phyloP scores from a whole-genome alignment of 176 grass and related monocot species.

The Oryza glaberrima region DNA sequence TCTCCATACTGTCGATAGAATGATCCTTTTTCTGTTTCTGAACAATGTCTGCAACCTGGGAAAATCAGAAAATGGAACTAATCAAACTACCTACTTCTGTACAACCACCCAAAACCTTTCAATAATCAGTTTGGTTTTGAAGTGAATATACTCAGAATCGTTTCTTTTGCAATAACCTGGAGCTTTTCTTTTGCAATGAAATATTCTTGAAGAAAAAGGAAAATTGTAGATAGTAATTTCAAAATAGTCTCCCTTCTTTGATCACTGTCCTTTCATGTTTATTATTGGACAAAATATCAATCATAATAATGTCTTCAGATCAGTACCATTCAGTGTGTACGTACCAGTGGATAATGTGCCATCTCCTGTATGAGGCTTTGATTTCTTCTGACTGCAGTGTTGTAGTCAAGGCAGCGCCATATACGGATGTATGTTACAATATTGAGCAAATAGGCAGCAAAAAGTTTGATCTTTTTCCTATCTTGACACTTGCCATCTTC shows the following conservation, averaged over 20 bases:
- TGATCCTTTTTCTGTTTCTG: neutral
- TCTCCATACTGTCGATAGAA: slow-evolving; percentile 35
- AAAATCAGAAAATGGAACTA: slow-evolving; percentile 38
- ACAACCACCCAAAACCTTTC: slow-evolving; percentile 14
- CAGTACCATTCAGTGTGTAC: slow-evolving; percentile 12
- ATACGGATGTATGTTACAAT: slow-evolving; percentile 54
- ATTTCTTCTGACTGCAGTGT: slow-evolving; percentile 27
- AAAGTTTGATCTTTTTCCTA: slow-evolving; percentile 23
- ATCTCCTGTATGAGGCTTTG: slow-evolving; percentile 35
- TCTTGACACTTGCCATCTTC: neutral
- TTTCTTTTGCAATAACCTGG: slow-evolving; percentile 8
- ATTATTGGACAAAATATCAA: neutral
- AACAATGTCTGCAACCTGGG: slow-evolving; percentile 27
- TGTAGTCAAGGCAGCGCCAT: slow-evolving; percentile 50
- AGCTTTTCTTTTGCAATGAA: neutral
- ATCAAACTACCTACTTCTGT: slow-evolving; percentile 10
- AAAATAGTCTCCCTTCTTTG: slow-evolving; percentile 13
- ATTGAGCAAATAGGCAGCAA: slow-evolving; percentile 65
- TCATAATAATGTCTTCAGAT: neutral
- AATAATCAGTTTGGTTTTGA: neutral
- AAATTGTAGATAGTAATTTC: neutral
- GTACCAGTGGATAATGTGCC: slow-evolving; percentile 45
- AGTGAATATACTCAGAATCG: neutral
- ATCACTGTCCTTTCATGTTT: slow-evolving; percentile 15
- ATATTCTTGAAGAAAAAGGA: slow-evolving; percentile 18